Evolutionary conservation across 2,329 filamentous ascomycete species (phyloP), one percentile per base, ranked within the genome.

Genomic region (Penicillium freii): DNA sequence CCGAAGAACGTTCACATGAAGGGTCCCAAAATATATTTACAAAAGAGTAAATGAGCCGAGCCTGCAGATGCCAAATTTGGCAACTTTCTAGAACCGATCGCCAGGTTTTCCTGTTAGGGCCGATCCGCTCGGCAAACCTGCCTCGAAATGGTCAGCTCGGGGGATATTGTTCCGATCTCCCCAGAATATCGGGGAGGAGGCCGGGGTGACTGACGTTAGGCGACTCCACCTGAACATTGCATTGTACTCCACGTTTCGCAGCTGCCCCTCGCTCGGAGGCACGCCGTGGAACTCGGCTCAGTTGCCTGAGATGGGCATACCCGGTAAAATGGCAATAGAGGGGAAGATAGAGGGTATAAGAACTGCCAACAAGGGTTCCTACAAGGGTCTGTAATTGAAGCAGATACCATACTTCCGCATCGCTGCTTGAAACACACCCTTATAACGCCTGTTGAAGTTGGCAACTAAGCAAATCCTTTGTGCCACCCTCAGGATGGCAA

Each of bases 81-180:
- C 44, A 59, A 15, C 1, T 33, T 33, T 33, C 31, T 33, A 33
- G 31, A 33, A 33, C 31, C 31, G 31, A 33, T 33, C 31, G 31
- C 11, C 31, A 33, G 31, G 5, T 6, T 54, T 53, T 51, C 56
- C 49, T 21, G 13, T 46, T 57, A 13, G 9, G 56, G 48, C 8
- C 19, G 21, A 13, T 17, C 21, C 4, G 2, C 43, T 60, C 62
- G 62, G 62, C 42, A 47, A 50, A 62, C 49, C 38, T 64, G 50
- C 61, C 56, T n/a, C n/a, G n/a, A n/a, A n/a, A n/a, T n/a, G n/a
- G n/a, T n/a, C 29, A 38, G 17, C 25, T 62, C 59, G 61, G 59
- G 33, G 15, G 42, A 15, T 25, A 45, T 56, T 59, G 13, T 38
- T 21, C 61, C 62, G 59, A 62, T 29, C 21, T 51, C 29, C 52